phyloP scores from a whole-genome alignment of 148 eudicot genomes.

The Persicaria tinctoria region DNA sequence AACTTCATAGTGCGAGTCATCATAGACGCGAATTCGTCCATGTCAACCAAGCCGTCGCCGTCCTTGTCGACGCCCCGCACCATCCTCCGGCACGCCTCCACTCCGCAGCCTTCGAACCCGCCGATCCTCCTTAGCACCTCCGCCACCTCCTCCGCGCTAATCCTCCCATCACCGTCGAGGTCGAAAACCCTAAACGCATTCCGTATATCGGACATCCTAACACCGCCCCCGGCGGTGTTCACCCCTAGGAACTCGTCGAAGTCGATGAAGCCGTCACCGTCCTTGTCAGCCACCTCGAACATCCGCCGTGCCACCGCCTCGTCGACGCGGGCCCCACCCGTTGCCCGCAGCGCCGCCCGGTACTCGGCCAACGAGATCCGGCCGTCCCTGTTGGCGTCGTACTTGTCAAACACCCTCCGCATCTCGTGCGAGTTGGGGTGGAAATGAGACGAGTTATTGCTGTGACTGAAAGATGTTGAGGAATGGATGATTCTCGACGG shows the following conservation, averaged over 20 bases:
- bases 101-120: conserved; percentile 28
- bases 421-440: conserved; percentile 37
- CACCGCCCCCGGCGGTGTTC: conserved; percentile 31
- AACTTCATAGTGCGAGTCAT: conserved; percentile 44
- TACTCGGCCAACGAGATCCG: conserved; percentile 49
- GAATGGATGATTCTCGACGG: not conserved
- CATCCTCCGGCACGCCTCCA: conserved; percentile 47
- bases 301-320: conserved; percentile 24
- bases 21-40: conserved; percentile 42
- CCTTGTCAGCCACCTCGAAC: conserved; percentile 38
- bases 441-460: conserved; percentile 11
- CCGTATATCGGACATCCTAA: conserved; percentile 26
- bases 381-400: conserved; percentile 59
- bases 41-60: conserved; percentile 53
- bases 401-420: conserved; percentile 43
- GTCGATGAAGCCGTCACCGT: conserved; percentile 50
- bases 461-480: not conserved
- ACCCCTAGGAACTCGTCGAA: conserved; percentile 52
- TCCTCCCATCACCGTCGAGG: conserved; percentile 53
- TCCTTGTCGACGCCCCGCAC: conserved; percentile 41
- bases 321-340: conserved; percentile 11
- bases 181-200: conserved; percentile 45
- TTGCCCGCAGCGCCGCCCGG: conserved; percentile 27
- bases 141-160: conserved; percentile 45
- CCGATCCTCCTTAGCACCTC: conserved; percentile 49